Conservation (phyloP, 768 basidiomycete species). For the Boletellus emodensis region DNA sequence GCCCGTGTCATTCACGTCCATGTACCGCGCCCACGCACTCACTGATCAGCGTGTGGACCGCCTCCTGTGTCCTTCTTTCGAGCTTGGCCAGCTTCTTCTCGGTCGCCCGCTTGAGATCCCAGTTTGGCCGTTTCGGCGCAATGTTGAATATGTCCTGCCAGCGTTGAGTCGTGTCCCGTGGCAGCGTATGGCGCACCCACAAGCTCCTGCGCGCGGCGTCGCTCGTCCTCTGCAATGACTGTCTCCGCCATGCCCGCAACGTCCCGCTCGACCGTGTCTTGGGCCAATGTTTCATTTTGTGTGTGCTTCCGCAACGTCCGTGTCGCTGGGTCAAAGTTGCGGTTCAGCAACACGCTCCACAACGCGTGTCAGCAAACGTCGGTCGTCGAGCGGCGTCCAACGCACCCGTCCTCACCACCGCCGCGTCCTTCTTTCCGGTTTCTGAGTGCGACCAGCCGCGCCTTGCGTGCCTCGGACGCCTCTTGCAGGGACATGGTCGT, state of each 20-base stretch:
- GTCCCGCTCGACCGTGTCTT: conserved; percentile 86
- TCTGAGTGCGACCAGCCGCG: conserved; percentile 71
- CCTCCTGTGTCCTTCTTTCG: conserved; percentile 88
- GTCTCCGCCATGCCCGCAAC: conserved; percentile 79
- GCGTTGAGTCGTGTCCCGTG: conserved; percentile 14
- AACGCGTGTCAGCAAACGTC: conserved; percentile 14
- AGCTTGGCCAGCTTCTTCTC: conserved; percentile 85
- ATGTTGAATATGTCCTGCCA: conserved; percentile 91
- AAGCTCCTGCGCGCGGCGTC: conserved; percentile 80
- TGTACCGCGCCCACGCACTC: conserved; percentile 30
- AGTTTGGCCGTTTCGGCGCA: conserved; percentile 93
- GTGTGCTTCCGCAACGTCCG: conserved; percentile 69
- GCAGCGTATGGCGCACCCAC: conserved; percentile 41
- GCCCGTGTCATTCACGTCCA: conserved; percentile 5
- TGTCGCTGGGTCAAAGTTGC: conserved; percentile 91
- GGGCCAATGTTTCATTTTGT: conserved; percentile 50
- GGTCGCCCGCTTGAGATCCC: conserved; percentile 93
- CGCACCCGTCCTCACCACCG: conserved; percentile 42
- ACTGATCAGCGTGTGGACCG: conserved; percentile 93
- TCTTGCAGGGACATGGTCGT: conserved; percentile 62
- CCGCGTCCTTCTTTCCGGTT: conserved; percentile 63
- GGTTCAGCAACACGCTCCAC: conserved; percentile 50
- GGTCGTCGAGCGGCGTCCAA: not conserved
- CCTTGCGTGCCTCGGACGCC: conserved; percentile 77
- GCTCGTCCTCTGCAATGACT: conserved; percentile 85